Conservation (phyloP, 257 asterid species). For the Gardenia jasminoides region DNA sequence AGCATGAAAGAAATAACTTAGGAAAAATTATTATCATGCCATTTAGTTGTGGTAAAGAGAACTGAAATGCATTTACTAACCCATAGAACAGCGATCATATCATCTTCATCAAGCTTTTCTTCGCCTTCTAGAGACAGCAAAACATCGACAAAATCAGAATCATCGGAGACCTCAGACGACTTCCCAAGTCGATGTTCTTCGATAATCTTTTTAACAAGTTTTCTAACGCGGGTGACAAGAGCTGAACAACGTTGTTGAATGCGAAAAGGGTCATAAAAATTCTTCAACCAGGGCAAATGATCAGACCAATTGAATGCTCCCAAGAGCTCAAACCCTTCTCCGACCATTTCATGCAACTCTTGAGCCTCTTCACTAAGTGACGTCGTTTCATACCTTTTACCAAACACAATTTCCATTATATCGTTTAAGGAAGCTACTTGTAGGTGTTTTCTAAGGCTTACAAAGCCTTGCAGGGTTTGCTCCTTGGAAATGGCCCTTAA, state of each 20-base stretch:
- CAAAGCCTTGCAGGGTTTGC: slow-evolving; percentile 34
- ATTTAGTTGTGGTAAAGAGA: neutral
- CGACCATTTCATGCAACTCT: slow-evolving; percentile 45
- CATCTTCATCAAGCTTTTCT: slow-evolving; percentile 68
- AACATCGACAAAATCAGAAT: slow-evolving; percentile 62
- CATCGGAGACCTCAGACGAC: slow-evolving; percentile 14
- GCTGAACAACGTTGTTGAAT: slow-evolving; percentile 38
- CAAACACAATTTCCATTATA: slow-evolving; percentile 51
- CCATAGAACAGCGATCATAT: slow-evolving; percentile 83
- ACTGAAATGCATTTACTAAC: slow-evolving; percentile 26
- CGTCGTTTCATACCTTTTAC: slow-evolving; percentile 34
- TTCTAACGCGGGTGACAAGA: slow-evolving; percentile 41
- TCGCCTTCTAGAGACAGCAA: slow-evolving; percentile 66
- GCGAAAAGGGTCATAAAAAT: slow-evolving; percentile 43
- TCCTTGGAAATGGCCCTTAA: slow-evolving; percentile 14
- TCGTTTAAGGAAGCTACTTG: slow-evolving; percentile 48
- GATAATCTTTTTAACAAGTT: slow-evolving; percentile 38
- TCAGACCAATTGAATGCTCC: slow-evolving; percentile 64
- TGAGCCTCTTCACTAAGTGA: slow-evolving; percentile 26
- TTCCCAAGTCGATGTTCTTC: slow-evolving; percentile 27
- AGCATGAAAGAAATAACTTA: neutral
- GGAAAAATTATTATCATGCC: too few relatives aligned
- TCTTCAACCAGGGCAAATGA: slow-evolving; percentile 54
- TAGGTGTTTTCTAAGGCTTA: slow-evolving; percentile 41
- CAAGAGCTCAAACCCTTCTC: slow-evolving; percentile 56